A percentile compares a stretch with the other conserved stretches of the same genome.
These are phyloP conservation scores for Trichocomaceae sp. DNA, from an alignment of 2,329 filamentous ascomycete species.

Conservation along the genomic window DNA sequence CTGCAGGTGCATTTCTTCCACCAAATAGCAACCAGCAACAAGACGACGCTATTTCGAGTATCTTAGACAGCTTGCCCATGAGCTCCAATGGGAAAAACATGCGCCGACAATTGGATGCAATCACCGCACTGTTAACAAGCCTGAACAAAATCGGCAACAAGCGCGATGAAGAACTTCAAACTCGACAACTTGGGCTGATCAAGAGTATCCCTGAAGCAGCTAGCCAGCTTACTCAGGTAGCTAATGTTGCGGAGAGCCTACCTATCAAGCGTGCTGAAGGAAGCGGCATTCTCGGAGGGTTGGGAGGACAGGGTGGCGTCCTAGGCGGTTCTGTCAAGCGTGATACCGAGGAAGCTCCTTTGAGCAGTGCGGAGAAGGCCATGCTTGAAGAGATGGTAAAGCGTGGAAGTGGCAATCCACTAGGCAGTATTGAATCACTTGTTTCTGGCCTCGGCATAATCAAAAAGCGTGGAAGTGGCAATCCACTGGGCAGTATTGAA, in stretches of 20 bases:
- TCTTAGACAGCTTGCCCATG: conserved; percentile 1
- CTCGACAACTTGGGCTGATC: conserved; percentile 5
- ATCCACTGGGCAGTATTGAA: neutral
- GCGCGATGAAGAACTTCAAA: neutral
- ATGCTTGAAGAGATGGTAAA: neutral
- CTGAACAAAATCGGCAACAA: conserved; percentile 6
- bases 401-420: neutral
- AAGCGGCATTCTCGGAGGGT: neutral
- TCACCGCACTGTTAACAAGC: neutral
- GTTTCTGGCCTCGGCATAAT: neutral
- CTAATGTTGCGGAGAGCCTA: neutral
- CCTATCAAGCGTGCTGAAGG: conserved; percentile 5
- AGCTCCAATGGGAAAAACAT: neutral
- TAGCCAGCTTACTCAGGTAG: neutral
- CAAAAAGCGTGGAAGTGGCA: neutral
- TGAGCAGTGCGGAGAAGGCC: neutral
- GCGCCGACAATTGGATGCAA: neutral
- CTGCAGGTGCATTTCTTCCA: neutral
- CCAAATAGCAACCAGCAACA: neutral
- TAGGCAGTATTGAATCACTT: neutral
- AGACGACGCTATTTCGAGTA: neutral
- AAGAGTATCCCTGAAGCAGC: conserved; percentile 7
- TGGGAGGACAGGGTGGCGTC: neutral
- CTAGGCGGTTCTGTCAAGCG: neutral
- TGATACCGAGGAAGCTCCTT: neutral